Evolutionary conservation across 2,329 filamentous ascomycete species (phyloP).

Genomic region (Aureobasidium namibiae): DNA sequence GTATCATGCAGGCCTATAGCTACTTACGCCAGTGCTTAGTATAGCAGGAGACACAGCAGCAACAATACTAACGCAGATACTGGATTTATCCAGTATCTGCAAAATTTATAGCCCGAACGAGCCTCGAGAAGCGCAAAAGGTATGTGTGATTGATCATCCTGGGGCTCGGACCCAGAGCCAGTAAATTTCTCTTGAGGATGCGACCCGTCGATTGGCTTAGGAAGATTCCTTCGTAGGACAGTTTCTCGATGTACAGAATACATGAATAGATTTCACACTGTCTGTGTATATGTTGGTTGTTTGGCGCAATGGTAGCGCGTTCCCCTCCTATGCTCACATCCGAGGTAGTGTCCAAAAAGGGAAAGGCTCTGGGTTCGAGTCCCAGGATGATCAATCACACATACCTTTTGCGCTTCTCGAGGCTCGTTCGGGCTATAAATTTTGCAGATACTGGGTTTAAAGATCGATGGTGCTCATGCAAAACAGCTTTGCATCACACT

Average conservation of each 20-base stretch:
- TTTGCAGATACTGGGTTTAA: too few species aligned
- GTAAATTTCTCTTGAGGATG: too few species aligned
- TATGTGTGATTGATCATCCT: not conserved
- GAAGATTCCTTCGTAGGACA: too few species aligned
- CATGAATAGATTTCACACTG: too few species aligned
- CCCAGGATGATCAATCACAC: not conserved
- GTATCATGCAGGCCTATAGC: not conserved
- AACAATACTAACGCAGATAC: not conserved
- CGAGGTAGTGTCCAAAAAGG: not conserved
- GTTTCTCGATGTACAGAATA: too few species aligned
- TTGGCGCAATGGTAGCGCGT: constrained; percentile 2
- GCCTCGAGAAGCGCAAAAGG: not conserved
- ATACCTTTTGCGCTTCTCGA: not conserved
- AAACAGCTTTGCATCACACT: too few species aligned
- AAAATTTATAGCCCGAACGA: not conserved
- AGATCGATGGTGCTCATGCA: too few species aligned
- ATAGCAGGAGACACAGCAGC: not conserved
- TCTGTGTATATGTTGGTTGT: too few species aligned
- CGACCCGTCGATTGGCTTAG: too few species aligned
- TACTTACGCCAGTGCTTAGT: not conserved
- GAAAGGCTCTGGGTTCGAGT: not conserved
- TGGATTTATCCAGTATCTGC: not conserved
- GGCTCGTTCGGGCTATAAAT: not conserved
- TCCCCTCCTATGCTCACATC: not conserved
- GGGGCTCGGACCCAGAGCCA: not conserved